phyloP scores from a whole-genome alignment of 2,329 filamentous ascomycete species.

The Sclerotinia nivalis region DNA sequence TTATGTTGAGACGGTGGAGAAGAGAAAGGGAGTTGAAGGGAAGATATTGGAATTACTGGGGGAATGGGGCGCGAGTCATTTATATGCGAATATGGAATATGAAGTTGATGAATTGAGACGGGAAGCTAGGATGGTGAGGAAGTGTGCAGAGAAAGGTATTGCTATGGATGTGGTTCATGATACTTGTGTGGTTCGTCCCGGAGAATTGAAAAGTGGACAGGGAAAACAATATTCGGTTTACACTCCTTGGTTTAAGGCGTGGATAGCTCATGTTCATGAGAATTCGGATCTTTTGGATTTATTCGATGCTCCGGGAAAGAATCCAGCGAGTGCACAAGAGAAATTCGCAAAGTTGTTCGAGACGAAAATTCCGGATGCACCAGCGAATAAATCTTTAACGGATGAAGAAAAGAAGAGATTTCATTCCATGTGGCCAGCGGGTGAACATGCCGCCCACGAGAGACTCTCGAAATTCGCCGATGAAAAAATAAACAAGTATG shows the following conservation, averaged over 20 bases:
- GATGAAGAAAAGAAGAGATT: constrained; percentile 60
- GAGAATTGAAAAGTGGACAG: constrained; percentile 61
- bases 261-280: constrained; percentile 71
- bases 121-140: constrained; percentile 65
- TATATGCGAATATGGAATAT: constrained; percentile 86
- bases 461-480: constrained; percentile 68
- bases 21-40: constrained; percentile 60
- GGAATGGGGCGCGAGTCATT: constrained; percentile 71
- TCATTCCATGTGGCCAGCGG: constrained; percentile 67
- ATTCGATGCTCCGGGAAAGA: constrained; percentile 57
- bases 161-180: constrained; percentile 75
- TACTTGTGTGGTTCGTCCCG: constrained; percentile 79
- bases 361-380: constrained; percentile 59
- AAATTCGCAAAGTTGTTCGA: constrained; percentile 60
- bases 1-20: constrained; percentile 69
- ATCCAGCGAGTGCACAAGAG: constrained; percentile 49
- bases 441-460: constrained; percentile 68
- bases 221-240: constrained; percentile 86
- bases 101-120: constrained; percentile 86
- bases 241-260: constrained; percentile 76
- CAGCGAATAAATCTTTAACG: constrained; percentile 61
- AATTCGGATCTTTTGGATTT: constrained; percentile 67
- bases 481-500: constrained; percentile 62
- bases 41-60: constrained; percentile 65
- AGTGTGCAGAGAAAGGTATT: constrained; percentile 63